Evolutionary conservation across 2,329 filamentous ascomycete species (phyloP), one percentile per base, ranked within the genome.

Genomic region (Triangularia setosa): DNA sequence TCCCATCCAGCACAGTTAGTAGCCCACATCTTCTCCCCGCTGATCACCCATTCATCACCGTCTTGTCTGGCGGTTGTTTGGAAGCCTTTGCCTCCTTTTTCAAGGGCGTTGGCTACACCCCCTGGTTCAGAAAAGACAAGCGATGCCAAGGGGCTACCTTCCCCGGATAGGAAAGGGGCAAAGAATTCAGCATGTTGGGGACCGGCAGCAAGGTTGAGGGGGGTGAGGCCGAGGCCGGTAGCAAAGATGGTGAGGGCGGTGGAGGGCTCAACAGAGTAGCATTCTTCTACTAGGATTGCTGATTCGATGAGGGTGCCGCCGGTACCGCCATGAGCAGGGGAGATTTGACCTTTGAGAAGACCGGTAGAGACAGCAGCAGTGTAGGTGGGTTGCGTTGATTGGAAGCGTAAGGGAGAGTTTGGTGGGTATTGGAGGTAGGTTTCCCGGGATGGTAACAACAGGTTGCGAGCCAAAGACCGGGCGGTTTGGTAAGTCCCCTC

Each of bases 1-100:
- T 85, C 83, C 83, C 82, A 86, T 14, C 83, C 83, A 0, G 76
- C 79, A 60, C 76, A 78, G 69, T 84, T 86, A 1, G 82, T 84
- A 11, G 83, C 80, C 83, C 83, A 86, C 44, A 84, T 78, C 78
- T 86, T 84, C 67, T 85, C 83, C 2, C 83, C 83, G 68, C 80
- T 80, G 25, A 86, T 68, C 2, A 85, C 70, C 79, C 80, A 85
- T 53, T 80, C 76, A 35, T 83, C 77, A 0, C 80, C 81, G n/a
- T 83, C 79, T 9, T 71, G 70, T 21, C 73, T 73, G 0, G 83
- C 83, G 1, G 79, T 82, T 2, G 82, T 85, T 55, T 78, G 73
- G 40, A 86, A 72, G 0, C 84, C 83, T 2, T 73, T 73, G 0
- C 76, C 80, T 1, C 82, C 83, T 54, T 77, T 77, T 69, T 84